A percentile compares a stretch with the other conserved stretches of the same genome.
phyloP scores from a whole-genome alignment of 768 basidiomycete genomes.

The Amanita pseudoporphyria region DNA sequence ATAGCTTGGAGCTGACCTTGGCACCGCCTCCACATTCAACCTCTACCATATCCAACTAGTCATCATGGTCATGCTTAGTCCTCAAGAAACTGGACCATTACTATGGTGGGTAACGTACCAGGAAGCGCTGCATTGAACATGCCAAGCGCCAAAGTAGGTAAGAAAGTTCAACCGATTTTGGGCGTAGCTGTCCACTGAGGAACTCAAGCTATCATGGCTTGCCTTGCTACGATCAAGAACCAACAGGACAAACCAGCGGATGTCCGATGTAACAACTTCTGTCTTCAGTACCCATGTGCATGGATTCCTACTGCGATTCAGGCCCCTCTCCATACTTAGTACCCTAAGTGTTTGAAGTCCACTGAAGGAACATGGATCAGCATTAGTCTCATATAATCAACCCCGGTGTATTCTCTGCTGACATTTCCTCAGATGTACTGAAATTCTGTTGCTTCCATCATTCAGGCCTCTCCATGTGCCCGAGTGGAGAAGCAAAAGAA shows the following conservation, averaged over 20 bases:
- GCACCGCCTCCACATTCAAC: too few relatives aligned
- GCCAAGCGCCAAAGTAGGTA: conserved; percentile 77
- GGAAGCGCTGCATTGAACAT: conserved; percentile 31
- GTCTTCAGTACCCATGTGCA: too few relatives aligned
- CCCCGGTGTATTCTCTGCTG: conserved; percentile 2
- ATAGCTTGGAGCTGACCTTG: too few relatives aligned
- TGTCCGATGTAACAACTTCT: too few relatives aligned
- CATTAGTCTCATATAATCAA: conserved; percentile 28
- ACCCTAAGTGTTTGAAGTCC: conserved; percentile 39
- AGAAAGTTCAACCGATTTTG: conserved; percentile 12
- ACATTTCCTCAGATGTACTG: conserved; percentile 45
- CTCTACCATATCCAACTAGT: too few relatives aligned
- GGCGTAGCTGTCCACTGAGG: conserved; percentile 82
- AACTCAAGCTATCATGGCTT: conserved; percentile 76
- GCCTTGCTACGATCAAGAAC: conserved; percentile 73
- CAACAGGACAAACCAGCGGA: too few relatives aligned
- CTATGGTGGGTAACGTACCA: conserved; percentile 28
- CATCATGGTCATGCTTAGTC: too few relatives aligned
- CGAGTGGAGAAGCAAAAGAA: conserved; percentile 57
- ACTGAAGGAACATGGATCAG: conserved; percentile 69
- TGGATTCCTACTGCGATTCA: too few relatives aligned
- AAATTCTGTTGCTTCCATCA: conserved; percentile 52
- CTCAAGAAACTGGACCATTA: too few relatives aligned
- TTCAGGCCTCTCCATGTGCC: conserved; percentile 63
- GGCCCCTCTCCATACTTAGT: conserved; percentile 59